Evolutionary conservation across 2,329 filamentous ascomycete species (phyloP).

Genomic region (Calonectria ilicicola): DNA sequence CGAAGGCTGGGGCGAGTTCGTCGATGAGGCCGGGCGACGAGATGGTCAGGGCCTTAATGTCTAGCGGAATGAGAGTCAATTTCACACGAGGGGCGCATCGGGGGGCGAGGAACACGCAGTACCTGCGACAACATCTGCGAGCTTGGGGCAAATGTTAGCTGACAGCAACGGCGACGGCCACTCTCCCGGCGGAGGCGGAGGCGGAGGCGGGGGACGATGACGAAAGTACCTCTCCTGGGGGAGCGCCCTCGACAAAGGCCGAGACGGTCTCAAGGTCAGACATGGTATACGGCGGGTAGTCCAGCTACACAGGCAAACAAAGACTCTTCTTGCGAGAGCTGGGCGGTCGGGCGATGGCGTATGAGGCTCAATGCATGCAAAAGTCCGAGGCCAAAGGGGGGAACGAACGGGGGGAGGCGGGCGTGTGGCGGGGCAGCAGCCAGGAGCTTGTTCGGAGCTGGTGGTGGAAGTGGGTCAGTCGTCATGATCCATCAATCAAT

Average conservation of each 20-base stretch:
- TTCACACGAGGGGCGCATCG: background rate
- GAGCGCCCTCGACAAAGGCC: constrained; percentile 92
- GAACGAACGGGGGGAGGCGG: constrained; percentile 10
- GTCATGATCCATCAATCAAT: constrained; percentile 9
- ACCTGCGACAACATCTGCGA: constrained; percentile 91
- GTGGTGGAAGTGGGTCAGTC: constrained; percentile 30
- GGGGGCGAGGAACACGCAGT: constrained; percentile 43
- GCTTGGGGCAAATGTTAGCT: constrained; percentile 57
- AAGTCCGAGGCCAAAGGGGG: constrained; percentile 17
- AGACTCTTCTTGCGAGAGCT: constrained; percentile 9
- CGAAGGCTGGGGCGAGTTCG: constrained; percentile 84
- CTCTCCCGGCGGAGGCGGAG: constrained; percentile 8
- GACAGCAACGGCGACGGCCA: constrained; percentile 32
- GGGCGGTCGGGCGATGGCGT: constrained; percentile 13
- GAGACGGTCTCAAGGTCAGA: constrained; percentile 66
- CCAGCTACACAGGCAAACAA: constrained; percentile 14
- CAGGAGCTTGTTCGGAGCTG: constrained; percentile 8
- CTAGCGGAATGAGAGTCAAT: constrained; percentile 59
- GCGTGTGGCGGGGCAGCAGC: constrained; percentile 15
- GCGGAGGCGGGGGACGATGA: constrained; percentile 10
- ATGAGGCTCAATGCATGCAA: constrained; percentile 21
- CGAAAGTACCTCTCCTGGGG: constrained; percentile 88
- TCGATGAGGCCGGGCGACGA: constrained; percentile 75
- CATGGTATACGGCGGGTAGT: constrained; percentile 42
- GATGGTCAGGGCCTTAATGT: constrained; percentile 88